A percentile compares a stretch with the other conserved stretches of the same genome.
Evolutionary conservation across 139 green algal species (phyloP).

Genomic region (Picochlorum sp.): DNA sequence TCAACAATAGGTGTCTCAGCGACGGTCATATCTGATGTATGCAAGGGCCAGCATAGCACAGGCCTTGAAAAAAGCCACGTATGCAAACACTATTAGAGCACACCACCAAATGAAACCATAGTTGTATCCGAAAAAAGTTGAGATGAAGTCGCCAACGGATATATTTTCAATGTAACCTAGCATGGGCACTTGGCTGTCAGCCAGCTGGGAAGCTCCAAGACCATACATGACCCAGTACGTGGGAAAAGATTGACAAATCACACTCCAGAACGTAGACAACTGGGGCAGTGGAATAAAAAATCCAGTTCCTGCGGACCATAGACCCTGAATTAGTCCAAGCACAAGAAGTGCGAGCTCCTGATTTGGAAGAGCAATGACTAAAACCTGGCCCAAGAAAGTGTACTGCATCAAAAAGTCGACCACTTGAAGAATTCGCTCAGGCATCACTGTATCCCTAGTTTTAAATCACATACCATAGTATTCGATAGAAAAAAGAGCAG

Average conservation of each 20-base stretch:
- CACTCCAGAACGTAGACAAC: constrained; percentile 55
- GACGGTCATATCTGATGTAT: constrained; percentile 26
- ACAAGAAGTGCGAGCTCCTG: constrained; percentile 19
- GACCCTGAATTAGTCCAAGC: constrained; percentile 13
- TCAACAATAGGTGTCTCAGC: no score
- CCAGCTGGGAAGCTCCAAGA: constrained; percentile 12
- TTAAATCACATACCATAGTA: background rate
- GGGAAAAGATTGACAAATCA: constrained; percentile 51
- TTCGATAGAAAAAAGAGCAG: background rate
- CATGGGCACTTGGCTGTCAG: constrained; percentile 17
- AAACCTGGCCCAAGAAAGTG: constrained; percentile 15
- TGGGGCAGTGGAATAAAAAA: constrained; percentile 34
- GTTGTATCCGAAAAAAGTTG: constrained; percentile 49
- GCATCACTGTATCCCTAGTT: no score
- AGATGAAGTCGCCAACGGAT: constrained; percentile 30
- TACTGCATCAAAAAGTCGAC: no score
- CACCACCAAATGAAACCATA: constrained; percentile 46
- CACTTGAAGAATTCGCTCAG: no score
- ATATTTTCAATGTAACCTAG: constrained; percentile 3
- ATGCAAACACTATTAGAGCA: constrained; percentile 35
- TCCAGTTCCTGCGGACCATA: background rate
- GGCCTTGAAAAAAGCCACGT: constrained; percentile 32
- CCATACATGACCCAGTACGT: constrained; percentile 33
- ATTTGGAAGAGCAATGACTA: constrained; percentile 19
- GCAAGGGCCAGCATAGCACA: constrained; percentile 37